Conservation (phyloP, 164 flowering plant genomes). For the Vitis vinifera region ASM3070453v1 NC_081813.1:2597001-2597500, state of each 20-base stretch:
- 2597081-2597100: no score
- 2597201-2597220: slow-evolving; percentile 11
- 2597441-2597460: slow-evolving; percentile 15
- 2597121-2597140: no score
- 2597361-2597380: slow-evolving; percentile 24
- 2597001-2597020: no score
- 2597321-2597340: not conserved
- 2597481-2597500: slow-evolving; percentile 15
- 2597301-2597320: not conserved
- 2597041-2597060: no score
- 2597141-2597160: no score
- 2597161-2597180: no score
- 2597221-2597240: slow-evolving; percentile 23
- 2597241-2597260: slow-evolving; percentile 34
- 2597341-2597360: not conserved
- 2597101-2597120: no score
- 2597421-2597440: slow-evolving; percentile 25
- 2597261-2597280: slow-evolving; percentile 34
- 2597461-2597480: slow-evolving; percentile 31
- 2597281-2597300: not conserved
- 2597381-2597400: slow-evolving; percentile 28
- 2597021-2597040: no score
- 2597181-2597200: no score
- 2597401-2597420: slow-evolving; percentile 29
- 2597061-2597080: no score